Base-by-base conservation (phyloP, 1,139 yeast species). In the Kodamaea fungicola region DNA sequence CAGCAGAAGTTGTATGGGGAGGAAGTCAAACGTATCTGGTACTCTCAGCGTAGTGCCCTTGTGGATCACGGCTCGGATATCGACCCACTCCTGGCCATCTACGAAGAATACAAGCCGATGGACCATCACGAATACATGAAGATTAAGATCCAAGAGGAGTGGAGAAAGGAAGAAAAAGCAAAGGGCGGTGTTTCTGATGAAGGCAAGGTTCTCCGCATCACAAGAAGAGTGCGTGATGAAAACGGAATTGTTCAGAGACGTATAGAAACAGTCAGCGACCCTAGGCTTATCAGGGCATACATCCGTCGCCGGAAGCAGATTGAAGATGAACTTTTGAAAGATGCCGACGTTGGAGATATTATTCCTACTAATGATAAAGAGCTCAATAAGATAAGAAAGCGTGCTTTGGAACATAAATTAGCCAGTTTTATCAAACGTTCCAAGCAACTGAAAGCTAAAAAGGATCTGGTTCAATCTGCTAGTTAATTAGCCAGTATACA, bases 1-100 rank as follows among this genome's bases (percentile, higher is more conserved):
- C 97, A 90, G 57, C 97, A 92, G 55, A 84, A 83, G 55, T 80
- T 94, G 2, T 94, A 94, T 51, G 97, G 92, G 47, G 92, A 85
- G 42, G 98, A 92, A 57, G 84, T 92, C 42, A 74, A 78, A 28
- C 75, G 92, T 43, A 90, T 92, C 29, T 94, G 99, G 99, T 83
- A 84, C 51, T 79, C 84, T 5, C 98, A 92, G 55, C 77, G 83
- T 42, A 73, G 76, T 42, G 74, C 84, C 7, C 65, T 90, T 40
- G 77, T 64, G n/a, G 73, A 67, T 43, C 62, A 62, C 28, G 69
- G 64, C 47, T 33, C 52, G 52, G 31, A 55, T 57, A 39, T 55
- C 27, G 43, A 44, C 35, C 39, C 42, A 22, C 36, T 49, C 19
- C 44, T 61, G 30, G 55, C 58, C 13, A 59, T 69, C 26, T 70